phyloP scores from a whole-genome alignment of 1,284 basidiomycete species.

The Melampsora abietis-canadensis region DNA sequence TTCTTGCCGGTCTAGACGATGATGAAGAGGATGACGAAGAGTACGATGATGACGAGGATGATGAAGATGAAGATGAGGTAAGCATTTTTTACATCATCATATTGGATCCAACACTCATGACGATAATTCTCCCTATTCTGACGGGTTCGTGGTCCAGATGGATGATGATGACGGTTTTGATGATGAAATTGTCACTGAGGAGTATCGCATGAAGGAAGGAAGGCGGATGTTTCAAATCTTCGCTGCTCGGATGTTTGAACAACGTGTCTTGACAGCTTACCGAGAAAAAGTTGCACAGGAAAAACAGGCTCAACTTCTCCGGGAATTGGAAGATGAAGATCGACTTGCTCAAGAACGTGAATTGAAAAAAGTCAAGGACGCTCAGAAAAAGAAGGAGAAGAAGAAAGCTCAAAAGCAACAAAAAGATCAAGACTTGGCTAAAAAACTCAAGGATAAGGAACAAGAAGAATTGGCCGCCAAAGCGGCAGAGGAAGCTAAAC shows the following conservation, averaged over 20 bases:
- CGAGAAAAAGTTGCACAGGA: conserved; percentile 88
- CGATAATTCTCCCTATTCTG: conserved; percentile 45
- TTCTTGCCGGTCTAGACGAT: conserved; percentile 62
- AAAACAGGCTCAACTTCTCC: conserved; percentile 76
- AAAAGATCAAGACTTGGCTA: conserved; percentile 82
- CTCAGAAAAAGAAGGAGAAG: conserved; percentile 99
- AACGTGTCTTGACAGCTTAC: conserved; percentile 87
- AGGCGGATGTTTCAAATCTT: conserved; percentile 99
- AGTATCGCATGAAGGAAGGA: conserved; percentile 95
- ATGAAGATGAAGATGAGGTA: conserved; percentile 51
- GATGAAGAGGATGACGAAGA: conserved; percentile 61
- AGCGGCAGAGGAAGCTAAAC: conserved; percentile 60
- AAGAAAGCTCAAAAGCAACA: conserved; percentile 78
- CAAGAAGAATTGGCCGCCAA: conserved; percentile 73
- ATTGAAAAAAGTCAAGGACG: conserved; percentile 89
- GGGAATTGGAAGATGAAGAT: conserved; percentile 86
- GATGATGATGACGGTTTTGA: conserved; percentile 52
- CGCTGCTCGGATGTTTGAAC: conserved; percentile 99
- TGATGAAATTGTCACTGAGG: conserved; percentile 56
- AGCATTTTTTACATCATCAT: not conserved
- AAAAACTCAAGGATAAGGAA: conserved; percentile 68
- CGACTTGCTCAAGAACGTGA: conserved; percentile 74
- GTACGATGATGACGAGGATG: conserved; percentile 59
- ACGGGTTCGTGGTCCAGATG: conserved; percentile 39
- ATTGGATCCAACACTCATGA: conserved; percentile 48